Conservation (phyloP, 1,284 basidiomycete species). For the Fistulinella staudtii region DNA sequence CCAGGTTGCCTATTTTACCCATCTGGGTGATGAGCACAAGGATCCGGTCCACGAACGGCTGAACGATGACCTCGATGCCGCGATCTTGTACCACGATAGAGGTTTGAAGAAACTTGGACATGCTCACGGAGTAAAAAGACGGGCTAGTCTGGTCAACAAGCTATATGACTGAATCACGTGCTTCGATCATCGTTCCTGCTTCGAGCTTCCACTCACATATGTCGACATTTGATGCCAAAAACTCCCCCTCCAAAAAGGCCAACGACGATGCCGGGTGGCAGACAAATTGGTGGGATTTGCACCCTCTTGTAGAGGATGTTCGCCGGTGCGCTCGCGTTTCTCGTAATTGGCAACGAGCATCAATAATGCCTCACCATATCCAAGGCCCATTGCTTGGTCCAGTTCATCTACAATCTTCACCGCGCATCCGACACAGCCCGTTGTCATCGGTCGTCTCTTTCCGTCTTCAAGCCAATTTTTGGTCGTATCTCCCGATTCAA, state of each 20-base stretch:
- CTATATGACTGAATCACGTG: no score
- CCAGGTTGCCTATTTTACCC: constrained; percentile 83
- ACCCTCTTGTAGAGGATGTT: constrained; percentile 54
- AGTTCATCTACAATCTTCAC: constrained; percentile 63
- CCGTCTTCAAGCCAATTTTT: constrained; percentile 63
- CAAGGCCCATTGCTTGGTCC: constrained; percentile 68
- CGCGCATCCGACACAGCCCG: constrained; percentile 56
- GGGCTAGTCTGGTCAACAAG: no score
- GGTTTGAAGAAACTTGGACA: constrained; percentile 35
- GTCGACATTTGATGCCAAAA: constrained; percentile 24
- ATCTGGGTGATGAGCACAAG: constrained; percentile 83
- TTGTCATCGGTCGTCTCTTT: constrained; percentile 61
- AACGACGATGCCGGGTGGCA: constrained; percentile 57
- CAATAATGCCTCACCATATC: no score
- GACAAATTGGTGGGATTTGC: constrained; percentile 70
- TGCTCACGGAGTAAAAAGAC: no score
- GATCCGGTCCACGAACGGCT: constrained; percentile 74
- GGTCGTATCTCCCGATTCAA: constrained; percentile 48
- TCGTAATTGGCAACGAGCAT: no score
- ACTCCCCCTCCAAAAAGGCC: constrained; percentile 51
- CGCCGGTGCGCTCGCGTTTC: constrained; percentile 40
- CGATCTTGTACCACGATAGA: constrained; percentile 50
- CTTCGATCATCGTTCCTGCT: no score
- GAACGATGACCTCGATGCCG: constrained; percentile 72
- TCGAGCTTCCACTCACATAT: no score